Evolutionary conservation across 768 basidiomycete genomes (phyloP).

Genomic region (Agrocybe pediades): DNA sequence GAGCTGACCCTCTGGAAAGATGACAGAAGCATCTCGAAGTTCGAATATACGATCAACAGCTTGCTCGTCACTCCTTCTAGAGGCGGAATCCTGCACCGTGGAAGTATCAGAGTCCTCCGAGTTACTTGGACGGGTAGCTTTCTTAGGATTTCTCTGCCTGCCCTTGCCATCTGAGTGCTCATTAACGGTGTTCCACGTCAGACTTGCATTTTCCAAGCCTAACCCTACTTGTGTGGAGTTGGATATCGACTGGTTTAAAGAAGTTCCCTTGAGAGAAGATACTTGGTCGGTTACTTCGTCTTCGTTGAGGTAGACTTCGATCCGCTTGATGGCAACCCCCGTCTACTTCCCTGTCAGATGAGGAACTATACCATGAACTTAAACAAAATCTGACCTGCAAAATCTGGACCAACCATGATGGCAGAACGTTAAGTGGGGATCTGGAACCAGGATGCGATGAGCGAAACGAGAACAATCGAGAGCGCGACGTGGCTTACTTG

Average conservation of each 20-base stretch:
- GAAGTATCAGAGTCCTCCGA: slow-evolving; percentile 16
- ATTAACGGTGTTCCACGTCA: slow-evolving; percentile 52
- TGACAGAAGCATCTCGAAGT: slow-evolving; percentile 62
- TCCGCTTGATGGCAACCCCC: slow-evolving; percentile 65
- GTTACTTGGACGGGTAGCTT: slow-evolving; percentile 6
- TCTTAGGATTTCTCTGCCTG: slow-evolving; percentile 9
- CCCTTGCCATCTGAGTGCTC: slow-evolving; percentile 22
- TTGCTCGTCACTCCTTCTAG: slow-evolving; percentile 19
- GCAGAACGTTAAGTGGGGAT: slow-evolving; percentile 76
- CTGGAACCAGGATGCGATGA: slow-evolving; percentile 28
- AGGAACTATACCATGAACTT: not conserved
- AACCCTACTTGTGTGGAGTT: slow-evolving; percentile 41
- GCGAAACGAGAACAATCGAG: no score
- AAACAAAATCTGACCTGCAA: slow-evolving; percentile 46
- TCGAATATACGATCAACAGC: slow-evolving; percentile 56
- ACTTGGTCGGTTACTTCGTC: slow-evolving; percentile 71
- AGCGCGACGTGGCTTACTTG: slow-evolving; percentile 2
- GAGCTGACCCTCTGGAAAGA: slow-evolving; percentile 73
- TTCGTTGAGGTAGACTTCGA: slow-evolving; percentile 67
- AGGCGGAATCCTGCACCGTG: slow-evolving; percentile 20
- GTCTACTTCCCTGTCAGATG: slow-evolving; percentile 35
- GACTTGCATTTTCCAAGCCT: slow-evolving; percentile 55
- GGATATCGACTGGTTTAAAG: slow-evolving; percentile 23
- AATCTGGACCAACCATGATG: slow-evolving; percentile 76
- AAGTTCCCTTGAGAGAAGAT: slow-evolving; percentile 53